Conservation (phyloP, 1,284 basidiomycete genomes). For the Tylopilus orsonianus region DNA sequence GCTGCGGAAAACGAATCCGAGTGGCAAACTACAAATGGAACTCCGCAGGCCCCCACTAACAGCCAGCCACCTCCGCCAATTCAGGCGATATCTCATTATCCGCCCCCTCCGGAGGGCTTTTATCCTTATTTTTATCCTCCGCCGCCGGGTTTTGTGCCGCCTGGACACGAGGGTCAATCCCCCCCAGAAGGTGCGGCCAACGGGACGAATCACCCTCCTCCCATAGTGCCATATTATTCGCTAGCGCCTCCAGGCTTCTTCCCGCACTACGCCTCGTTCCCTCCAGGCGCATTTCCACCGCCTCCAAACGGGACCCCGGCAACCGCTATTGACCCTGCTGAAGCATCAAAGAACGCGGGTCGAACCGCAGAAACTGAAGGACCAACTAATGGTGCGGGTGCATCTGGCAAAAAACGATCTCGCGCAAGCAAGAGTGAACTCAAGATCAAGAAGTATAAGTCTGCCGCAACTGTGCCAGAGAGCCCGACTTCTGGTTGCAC, state of each 20-base stretch:
- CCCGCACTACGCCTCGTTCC: constrained; percentile 26
- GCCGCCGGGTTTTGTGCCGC: constrained; percentile 41
- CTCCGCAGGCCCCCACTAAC: constrained; percentile 29
- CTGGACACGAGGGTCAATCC: constrained; percentile 43
- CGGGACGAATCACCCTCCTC: constrained; percentile 42
- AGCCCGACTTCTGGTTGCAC: constrained; percentile 26
- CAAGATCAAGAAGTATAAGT: constrained; percentile 39
- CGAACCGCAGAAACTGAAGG: constrained; percentile 17
- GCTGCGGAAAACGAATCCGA: constrained; percentile 27
- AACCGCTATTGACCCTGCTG: constrained; percentile 31
- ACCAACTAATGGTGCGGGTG: constrained; percentile 27
- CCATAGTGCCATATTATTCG: constrained; percentile 45
- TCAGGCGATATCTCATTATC: constrained; percentile 40
- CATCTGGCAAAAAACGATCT: constrained; percentile 34
- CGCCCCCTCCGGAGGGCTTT: constrained; percentile 47
- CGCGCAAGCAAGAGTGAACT: constrained; percentile 31
- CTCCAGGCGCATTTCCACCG: constrained; percentile 31
- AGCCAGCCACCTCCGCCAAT: constrained; percentile 38
- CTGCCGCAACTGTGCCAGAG: constrained; percentile 11
- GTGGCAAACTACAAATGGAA: constrained; percentile 34
- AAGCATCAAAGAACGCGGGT: constrained; percentile 20
- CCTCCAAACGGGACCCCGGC: constrained; percentile 27
- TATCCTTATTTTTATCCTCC: constrained; percentile 55
- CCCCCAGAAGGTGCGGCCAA: constrained; percentile 41
- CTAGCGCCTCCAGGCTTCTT: constrained; percentile 40